Base-by-base conservation (phyloP, 257 asterid species). In the Solanum lignicaule region DNA sequence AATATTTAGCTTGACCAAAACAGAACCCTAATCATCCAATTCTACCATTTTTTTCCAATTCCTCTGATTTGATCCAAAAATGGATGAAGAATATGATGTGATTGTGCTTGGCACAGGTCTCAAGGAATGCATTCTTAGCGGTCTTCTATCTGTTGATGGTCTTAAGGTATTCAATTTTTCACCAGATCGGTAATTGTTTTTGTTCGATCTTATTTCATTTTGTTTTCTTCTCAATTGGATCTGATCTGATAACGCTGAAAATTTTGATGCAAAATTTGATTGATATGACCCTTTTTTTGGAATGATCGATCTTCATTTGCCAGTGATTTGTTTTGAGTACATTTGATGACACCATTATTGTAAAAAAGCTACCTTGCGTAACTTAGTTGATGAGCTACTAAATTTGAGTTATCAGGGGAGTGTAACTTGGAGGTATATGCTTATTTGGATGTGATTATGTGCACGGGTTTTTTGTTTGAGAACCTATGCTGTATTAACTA, bases 51-150 rank as follows among this genome's bases (percentile, higher is more conserved):
- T 36, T 23, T 75, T 16, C 4, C 21, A 43, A 27, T 79, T 79
- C 38, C 32, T 27, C 36, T 11, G 85, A 81, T 48, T 81, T 81
- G 41, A 48, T 62, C 82, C 48, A 88, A 20, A 3, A 84, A 96
- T 96, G 99, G 99, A 96, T 92, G 99, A 96, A 93, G 98, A 95
- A 87, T 96, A 96, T 15, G 99, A 96, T 83, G 98, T 96, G 58
- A 94, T 96, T 84, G 99, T 96, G 86, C 95, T 96, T 2, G 99
- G 99, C 72, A 96, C 99, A 23, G 99, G 99, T 46, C 98, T 96
- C 41, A 96, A 96, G 88, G 99, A 96, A 90, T 96, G 99, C 91
- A 96, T 96, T 87, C 96, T 96, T 88, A 96, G 98, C 60, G 99
- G 99, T 72, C 97, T 96, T 87, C 95, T 96, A 87, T 96, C 99